Evolutionary conservation across 1,284 basidiomycete species (phyloP), one percentile per base, ranked within the genome.

Genomic region (Sanghuangporus sanghuang): DNA sequence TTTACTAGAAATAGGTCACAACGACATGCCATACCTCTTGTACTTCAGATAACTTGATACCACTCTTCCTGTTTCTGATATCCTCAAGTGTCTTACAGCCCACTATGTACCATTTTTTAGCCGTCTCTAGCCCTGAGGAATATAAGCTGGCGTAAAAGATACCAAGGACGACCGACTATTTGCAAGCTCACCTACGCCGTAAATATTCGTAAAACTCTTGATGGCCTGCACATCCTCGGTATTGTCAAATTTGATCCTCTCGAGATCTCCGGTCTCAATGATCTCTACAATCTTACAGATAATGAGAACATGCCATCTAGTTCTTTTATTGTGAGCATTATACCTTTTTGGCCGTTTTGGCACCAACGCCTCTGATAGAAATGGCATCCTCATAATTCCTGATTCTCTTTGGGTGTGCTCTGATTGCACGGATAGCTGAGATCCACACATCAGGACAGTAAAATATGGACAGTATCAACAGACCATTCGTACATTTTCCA

Each of bases 41-140:
- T 1, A 76, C 84, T 0, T 75, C 64, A 0, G 81, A 84, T n/a
- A 96, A 72, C 56, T 78, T 81, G 55, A 92, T 79, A 0, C 84
- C 85, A 9, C 78, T 78, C 69, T 85, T 87, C 48, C 84, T 77
- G 32, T 74, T 75, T 62, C 74, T 73, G 23, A 96, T 73, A 71
- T 97, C 94, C 5, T 90, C 85, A 36, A 96, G 78, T 0, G 87
- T 89, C 55, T 92, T 81, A 54, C 90, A 89, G 0, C 95, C 95
- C n/a, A 76, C 79, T 12, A 78, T 72, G 71, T 88, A 95, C 84
- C 94, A 92, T 68, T 83, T 76, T 65, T 81, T 80, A 0, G 93
- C 92, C 36, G 79, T 87, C 11, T 75, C 73, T 62, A 77, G 80
- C 9, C 90, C 89, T 90, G 57, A 36, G 46, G 14, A 11, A 16